phyloP scores from a whole-genome alignment of 768 basidiomycete species.

The Russula olivacea region DNA sequence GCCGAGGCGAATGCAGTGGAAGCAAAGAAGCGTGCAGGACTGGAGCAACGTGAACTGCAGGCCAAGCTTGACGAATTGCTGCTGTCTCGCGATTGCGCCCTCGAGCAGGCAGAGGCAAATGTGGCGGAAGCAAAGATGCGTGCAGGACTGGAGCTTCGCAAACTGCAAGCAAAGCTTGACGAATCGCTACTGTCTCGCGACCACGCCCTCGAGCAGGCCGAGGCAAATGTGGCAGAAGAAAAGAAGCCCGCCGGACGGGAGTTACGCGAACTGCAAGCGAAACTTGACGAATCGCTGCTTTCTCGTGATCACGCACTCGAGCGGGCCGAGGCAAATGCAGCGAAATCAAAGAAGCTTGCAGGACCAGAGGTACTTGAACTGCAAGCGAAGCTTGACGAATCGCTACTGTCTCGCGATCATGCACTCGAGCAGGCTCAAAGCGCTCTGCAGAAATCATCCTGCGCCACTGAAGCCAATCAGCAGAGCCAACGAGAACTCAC shows the following conservation, averaged over 20 bases:
- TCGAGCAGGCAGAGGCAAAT: constrained; percentile 47
- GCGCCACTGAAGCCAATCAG: constrained; percentile 74
- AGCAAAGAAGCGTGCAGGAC: too few species aligned
- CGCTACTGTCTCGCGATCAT: constrained; percentile 45
- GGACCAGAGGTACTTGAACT: too few species aligned
- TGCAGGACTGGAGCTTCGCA: too few species aligned
- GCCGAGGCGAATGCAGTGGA: too few species aligned
- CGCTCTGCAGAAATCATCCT: constrained; percentile 47
- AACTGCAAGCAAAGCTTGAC: constrained; percentile 37
- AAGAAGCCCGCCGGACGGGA: too few species aligned
- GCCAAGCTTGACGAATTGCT: constrained; percentile 55
- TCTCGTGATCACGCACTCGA: constrained; percentile 87
- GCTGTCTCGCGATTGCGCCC: constrained; percentile 39
- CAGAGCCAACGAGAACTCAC: constrained; percentile 63
- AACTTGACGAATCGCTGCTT: too few species aligned
- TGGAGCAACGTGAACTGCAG: too few species aligned
- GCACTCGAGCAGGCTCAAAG: constrained; percentile 58
- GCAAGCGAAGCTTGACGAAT: constrained; percentile 47
- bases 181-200: constrained; percentile 55
- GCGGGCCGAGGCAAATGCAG: constrained; percentile 40
- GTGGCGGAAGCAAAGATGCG: too few species aligned
- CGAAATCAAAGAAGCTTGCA: too few species aligned
- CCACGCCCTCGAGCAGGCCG: too few species aligned
- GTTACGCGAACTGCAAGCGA: too few species aligned
- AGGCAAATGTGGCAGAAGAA: too few species aligned